These are phyloP conservation scores for Alloascoidea africana DNA, from an alignment of 805 yeast species.

Conservation along the genomic window DNA sequence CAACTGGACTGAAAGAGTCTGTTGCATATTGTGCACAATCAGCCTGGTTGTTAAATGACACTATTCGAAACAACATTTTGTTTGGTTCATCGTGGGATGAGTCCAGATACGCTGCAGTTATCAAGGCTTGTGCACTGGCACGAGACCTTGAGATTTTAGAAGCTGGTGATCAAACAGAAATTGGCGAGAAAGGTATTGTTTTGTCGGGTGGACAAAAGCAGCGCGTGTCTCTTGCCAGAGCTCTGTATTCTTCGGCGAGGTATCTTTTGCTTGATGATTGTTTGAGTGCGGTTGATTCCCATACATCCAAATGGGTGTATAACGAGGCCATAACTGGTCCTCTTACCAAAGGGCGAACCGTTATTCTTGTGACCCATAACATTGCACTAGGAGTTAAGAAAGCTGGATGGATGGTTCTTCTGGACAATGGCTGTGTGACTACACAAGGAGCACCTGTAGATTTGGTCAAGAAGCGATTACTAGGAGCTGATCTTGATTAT, in stretches of 20 bases:
- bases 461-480: slow-evolving; percentile 37
- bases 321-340: slow-evolving; percentile 74
- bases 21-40: slow-evolving; percentile 79
- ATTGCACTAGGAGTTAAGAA: slow-evolving; percentile 60
- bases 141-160: slow-evolving; percentile 64
- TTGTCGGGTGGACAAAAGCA: slow-evolving; percentile 84
- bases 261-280: slow-evolving; percentile 69
- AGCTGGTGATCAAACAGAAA: slow-evolving; percentile 72
- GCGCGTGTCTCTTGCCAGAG: slow-evolving; percentile 75
- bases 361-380: slow-evolving; percentile 69
- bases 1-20: slow-evolving; percentile 28
- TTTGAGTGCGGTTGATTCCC: slow-evolving; percentile 79
- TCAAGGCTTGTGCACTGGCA: slow-evolving; percentile 63
- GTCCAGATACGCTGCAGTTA: slow-evolving; percentile 50
- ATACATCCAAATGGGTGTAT: slow-evolving; percentile 74
- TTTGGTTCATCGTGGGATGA: slow-evolving; percentile 51
- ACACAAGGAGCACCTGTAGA: slow-evolving; percentile 52
- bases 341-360: slow-evolving; percentile 66
- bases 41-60: slow-evolving; percentile 74
- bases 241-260: slow-evolving; percentile 59
- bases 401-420: slow-evolving; percentile 54
- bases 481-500: slow-evolving; percentile 56
- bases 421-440: slow-evolving; percentile 62
- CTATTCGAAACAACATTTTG: slow-evolving; percentile 55
- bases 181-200: slow-evolving; percentile 83